Conservation (phyloP, 2,329 filamentous ascomycete genomes). For the Ceratocystis harringtonii region DNA sequence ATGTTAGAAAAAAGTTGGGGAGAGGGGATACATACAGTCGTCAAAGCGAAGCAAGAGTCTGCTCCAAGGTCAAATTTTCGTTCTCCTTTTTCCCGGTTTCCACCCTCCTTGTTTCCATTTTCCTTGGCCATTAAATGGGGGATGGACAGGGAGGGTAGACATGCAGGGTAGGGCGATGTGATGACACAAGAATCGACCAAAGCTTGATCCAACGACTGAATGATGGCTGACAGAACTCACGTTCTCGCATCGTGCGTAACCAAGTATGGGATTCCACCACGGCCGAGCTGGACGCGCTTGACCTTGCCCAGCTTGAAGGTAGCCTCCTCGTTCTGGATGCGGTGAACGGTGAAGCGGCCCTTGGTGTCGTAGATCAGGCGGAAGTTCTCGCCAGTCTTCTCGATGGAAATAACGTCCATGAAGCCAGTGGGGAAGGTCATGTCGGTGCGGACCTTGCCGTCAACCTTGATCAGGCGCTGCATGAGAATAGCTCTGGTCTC, state of each 20-base stretch:
- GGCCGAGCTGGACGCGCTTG: constrained; percentile 98
- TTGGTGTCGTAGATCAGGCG: constrained; percentile 99
- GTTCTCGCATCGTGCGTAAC: constrained; percentile 99
- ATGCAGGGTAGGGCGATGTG: constrained; percentile 9
- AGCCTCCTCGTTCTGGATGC: constrained; percentile 96
- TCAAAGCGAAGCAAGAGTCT: constrained; percentile 29
- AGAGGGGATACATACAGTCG: constrained; percentile 37
- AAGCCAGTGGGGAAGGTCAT: constrained; percentile 92
- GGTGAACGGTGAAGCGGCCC: constrained; percentile 99
- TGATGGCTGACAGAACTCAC: constrained; percentile 96
- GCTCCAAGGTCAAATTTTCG: constrained; percentile 18
- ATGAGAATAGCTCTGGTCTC: constrained; percentile 97
- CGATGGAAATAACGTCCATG: constrained; percentile 99
- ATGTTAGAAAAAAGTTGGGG: constrained; percentile 27
- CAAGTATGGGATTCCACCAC: constrained; percentile 99
- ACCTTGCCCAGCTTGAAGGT: constrained; percentile 99
- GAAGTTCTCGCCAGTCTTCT: constrained; percentile 99
- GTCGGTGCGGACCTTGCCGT: constrained; percentile 99
- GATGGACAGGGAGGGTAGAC: background rate
- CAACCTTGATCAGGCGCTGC: constrained; percentile 99
- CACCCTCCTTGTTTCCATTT: too few species aligned
- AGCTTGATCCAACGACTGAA: constrained; percentile 99
- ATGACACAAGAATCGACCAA: constrained; percentile 50
- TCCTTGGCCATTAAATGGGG: too few species aligned
- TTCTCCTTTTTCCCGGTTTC: constrained; percentile 11